Percentiles rank a stretch among this genome's conserved stretches.
Evolutionary conservation across 2,329 filamentous ascomycete species (phyloP).

Genomic region (Claviceps humidiphila): DNA sequence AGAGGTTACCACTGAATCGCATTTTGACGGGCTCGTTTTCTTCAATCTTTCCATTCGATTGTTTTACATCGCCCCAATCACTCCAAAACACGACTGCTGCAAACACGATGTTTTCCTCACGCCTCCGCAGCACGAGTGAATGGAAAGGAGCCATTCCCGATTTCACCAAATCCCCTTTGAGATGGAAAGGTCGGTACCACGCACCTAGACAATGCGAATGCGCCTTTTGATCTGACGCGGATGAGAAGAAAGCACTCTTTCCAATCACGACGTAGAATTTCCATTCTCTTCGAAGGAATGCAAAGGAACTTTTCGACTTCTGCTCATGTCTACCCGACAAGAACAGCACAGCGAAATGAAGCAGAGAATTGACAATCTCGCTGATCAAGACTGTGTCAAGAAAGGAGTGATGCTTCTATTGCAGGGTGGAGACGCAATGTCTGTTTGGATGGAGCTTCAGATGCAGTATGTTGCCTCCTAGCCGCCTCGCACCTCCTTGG

Average conservation of each 20-base stretch:
- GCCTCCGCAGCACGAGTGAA: slow-evolving; percentile 21
- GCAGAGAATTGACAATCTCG: slow-evolving; percentile 27
- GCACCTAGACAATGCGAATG: neutral
- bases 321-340: slow-evolving; percentile 28
- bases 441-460: slow-evolving; percentile 29
- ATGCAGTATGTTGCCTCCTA: slow-evolving; percentile 22
- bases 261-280: slow-evolving; percentile 33
- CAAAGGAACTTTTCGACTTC: slow-evolving; percentile 18
- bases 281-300: slow-evolving; percentile 12
- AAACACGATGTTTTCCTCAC: slow-evolving; percentile 23
- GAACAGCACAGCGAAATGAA: slow-evolving; percentile 16
- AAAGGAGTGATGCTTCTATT: slow-evolving; percentile 33
- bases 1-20: neutral
- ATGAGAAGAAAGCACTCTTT: slow-evolving; percentile 26
- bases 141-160: slow-evolving; percentile 21
- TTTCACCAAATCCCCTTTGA: slow-evolving; percentile 10
- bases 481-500: no score
- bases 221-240: neutral
- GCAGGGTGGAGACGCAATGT: slow-evolving; percentile 17
- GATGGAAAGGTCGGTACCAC: slow-evolving; percentile 14
- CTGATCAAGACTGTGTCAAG: slow-evolving; percentile 23
- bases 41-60: no score
- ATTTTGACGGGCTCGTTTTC: no score
- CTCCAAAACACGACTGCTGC: neutral
- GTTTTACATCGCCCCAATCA: neutral